Evolutionary conservation across 768 basidiomycete genomes (phyloP).

Genomic region (Rubroboletus pulcherrimus): DNA sequence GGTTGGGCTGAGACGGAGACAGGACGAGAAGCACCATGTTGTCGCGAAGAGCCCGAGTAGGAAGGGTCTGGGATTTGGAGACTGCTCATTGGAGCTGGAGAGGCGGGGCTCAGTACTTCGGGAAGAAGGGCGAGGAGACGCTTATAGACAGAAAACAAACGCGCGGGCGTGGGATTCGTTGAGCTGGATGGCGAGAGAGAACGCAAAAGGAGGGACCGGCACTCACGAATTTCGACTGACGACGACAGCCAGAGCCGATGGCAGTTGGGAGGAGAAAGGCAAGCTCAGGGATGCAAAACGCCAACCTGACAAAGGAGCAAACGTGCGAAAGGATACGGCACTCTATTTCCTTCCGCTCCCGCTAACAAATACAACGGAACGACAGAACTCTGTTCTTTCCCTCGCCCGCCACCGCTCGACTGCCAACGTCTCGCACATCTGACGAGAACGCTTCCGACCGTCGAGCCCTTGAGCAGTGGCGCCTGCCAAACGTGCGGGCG

Average conservation of each 20-base stretch:
- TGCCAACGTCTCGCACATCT: background rate
- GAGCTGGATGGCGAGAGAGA: slow-evolving; percentile 14
- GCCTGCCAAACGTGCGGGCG: slow-evolving; percentile 3
- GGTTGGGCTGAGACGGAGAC: slow-evolving; percentile 57
- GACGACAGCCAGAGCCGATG: slow-evolving; percentile 3
- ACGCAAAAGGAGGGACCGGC: slow-evolving; percentile 11
- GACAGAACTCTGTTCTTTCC: slow-evolving; percentile 7
- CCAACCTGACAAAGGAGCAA: slow-evolving; percentile 17
- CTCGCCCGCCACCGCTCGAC: background rate
- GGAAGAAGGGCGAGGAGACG: slow-evolving; percentile 5
- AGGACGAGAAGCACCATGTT: slow-evolving; percentile 42
- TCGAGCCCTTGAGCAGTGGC: background rate
- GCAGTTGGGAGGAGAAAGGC: slow-evolving; percentile 13
- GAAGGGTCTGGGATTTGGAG: slow-evolving; percentile 46
- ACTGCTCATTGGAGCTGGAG: slow-evolving; percentile 21
- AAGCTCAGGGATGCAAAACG: slow-evolving; percentile 12
- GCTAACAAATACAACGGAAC: background rate
- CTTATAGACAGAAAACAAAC: slow-evolving; percentile 23
- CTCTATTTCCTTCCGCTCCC: slow-evolving; percentile 10
- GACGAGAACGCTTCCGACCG: background rate
- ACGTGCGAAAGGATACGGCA: slow-evolving; percentile 30
- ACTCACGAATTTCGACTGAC: slow-evolving; percentile 13
- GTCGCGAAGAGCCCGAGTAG: slow-evolving; percentile 44
- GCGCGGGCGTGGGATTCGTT: slow-evolving; percentile 13
- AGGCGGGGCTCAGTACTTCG: too few relatives aligned